Evolutionary conservation across 805 yeast genomes (phyloP).

Genomic region (Tetrapisispora nanseiensis): DNA sequence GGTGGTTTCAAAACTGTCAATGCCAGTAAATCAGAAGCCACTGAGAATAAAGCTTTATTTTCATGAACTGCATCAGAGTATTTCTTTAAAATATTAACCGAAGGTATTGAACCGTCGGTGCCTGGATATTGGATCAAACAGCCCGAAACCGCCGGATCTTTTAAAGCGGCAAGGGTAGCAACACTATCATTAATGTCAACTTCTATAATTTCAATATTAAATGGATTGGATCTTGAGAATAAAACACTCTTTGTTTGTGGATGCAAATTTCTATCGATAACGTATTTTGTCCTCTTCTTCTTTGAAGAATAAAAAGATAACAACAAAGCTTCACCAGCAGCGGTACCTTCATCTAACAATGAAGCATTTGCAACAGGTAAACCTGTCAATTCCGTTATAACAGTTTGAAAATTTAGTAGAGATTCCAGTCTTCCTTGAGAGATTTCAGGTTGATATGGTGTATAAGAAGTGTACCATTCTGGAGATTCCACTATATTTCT

Average conservation of each 20-base stretch:
- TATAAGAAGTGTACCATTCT: slow-evolving; percentile 97
- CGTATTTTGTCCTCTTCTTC: slow-evolving; percentile 58
- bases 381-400: slow-evolving; percentile 83
- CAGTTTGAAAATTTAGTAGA: slow-evolving; percentile 85
- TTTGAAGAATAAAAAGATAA: slow-evolving; percentile 58
- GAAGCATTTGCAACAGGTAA: slow-evolving; percentile 93
- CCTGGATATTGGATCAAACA: slow-evolving; percentile 84
- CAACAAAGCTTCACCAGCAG: slow-evolving; percentile 95
- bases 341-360: slow-evolving; percentile 89
- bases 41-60: slow-evolving; percentile 65
- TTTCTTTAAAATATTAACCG: slow-evolving; percentile 38
- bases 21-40: slow-evolving; percentile 89
- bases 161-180: slow-evolving; percentile 30
- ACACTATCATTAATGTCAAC: slow-evolving; percentile 41
- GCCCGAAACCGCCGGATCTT: slow-evolving; percentile 52
- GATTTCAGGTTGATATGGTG: slow-evolving; percentile 97
- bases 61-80: slow-evolving; percentile 60
- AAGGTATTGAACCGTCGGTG: slow-evolving; percentile 63
- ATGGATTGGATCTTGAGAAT: slow-evolving; percentile 65
- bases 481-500: slow-evolving; percentile 89
- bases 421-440: slow-evolving; percentile 94
- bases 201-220: slow-evolving; percentile 54
- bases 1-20: slow-evolving; percentile 82
- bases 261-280: slow-evolving; percentile 68
- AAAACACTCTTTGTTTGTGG: slow-evolving; percentile 81